Conservation (phyloP, 495 filamentous ascomycete genomes). For the Penicillium alfredii region DNA sequence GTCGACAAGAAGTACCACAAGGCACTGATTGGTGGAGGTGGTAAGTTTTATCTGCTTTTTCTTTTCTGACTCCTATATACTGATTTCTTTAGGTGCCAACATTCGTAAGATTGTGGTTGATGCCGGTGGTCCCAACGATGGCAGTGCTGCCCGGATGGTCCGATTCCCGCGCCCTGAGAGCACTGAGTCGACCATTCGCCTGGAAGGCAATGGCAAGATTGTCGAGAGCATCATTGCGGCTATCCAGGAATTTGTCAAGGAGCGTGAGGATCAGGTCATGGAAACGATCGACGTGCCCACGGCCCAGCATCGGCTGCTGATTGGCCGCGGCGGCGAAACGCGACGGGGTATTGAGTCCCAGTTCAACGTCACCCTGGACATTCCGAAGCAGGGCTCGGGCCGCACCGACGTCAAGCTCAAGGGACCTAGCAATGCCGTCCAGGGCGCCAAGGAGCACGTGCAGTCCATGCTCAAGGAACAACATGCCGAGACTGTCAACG, state of each 20-base stretch:
- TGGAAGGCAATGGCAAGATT: slow-evolving; percentile 75
- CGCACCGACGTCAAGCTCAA: slow-evolving; percentile 72
- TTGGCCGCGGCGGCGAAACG: slow-evolving; percentile 84
- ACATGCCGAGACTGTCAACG: slow-evolving; percentile 75
- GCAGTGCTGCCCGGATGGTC: slow-evolving; percentile 74
- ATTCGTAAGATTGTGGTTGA: slow-evolving; percentile 80
- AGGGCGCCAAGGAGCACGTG: slow-evolving; percentile 80
- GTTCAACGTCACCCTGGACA: slow-evolving; percentile 83
- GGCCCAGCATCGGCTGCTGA: slow-evolving; percentile 83
- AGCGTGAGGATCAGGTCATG: slow-evolving; percentile 72
- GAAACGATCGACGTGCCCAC: slow-evolving; percentile 72
- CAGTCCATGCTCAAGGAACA: slow-evolving; percentile 72
- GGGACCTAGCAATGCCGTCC: slow-evolving; percentile 70
- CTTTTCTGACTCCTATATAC: background rate
- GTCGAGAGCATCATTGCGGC: slow-evolving; percentile 83
- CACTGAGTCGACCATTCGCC: slow-evolving; percentile 70
- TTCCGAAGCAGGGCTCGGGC: slow-evolving; percentile 71
- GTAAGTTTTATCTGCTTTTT: slow-evolving; percentile 46
- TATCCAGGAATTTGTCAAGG: slow-evolving; percentile 70
- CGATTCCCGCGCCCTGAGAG: slow-evolving; percentile 81
- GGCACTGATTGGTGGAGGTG: slow-evolving; percentile 79
- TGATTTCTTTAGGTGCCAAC: slow-evolving; percentile 60
- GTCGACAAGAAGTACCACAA: slow-evolving; percentile 90
- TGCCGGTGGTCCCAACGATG: slow-evolving; percentile 83
- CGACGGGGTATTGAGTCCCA: slow-evolving; percentile 79